A percentile compares a stretch with the other conserved stretches of the same genome.
Conservation (phyloP, 1,139 yeast genomes). For the Eremothecium sinecaudum region DNA sequence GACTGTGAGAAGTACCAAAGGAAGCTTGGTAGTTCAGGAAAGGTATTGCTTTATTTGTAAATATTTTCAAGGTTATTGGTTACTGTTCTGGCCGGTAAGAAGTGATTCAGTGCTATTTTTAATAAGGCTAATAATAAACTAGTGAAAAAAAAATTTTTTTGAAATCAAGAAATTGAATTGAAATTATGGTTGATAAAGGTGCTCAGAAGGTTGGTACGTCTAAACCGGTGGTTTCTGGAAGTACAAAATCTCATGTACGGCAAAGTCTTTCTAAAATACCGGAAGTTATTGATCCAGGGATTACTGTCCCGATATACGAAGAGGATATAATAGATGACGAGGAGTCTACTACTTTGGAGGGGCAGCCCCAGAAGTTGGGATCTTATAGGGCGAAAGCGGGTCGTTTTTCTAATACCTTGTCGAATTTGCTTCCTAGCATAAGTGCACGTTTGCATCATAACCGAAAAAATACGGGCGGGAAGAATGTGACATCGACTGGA, state of each 20-base stretch:
- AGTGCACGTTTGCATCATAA: slow-evolving; percentile 30
- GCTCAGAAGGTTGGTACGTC: neutral
- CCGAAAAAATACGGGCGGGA: slow-evolving; percentile 20
- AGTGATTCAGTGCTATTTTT: too few species aligned
- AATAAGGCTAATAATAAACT: too few species aligned
- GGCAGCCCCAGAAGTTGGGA: slow-evolving; percentile 25
- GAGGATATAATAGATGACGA: slow-evolving; percentile 15
- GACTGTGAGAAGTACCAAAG: too few species aligned
- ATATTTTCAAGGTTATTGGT: too few species aligned
- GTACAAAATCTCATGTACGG: slow-evolving; percentile 3
- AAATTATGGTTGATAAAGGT: slow-evolving; percentile 4
- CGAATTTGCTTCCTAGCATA: slow-evolving; percentile 27
- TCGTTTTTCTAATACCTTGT: slow-evolving; percentile 28
- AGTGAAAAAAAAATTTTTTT: too few species aligned
- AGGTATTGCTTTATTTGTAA: too few species aligned
- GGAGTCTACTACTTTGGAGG: slow-evolving; percentile 5
- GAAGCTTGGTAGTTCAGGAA: too few species aligned
- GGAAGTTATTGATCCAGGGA: slow-evolving; percentile 29
- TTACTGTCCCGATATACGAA: slow-evolving; percentile 30
- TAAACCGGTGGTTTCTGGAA: slow-evolving; percentile 1
- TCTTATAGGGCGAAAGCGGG: slow-evolving; percentile 29
- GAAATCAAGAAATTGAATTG: too few species aligned
- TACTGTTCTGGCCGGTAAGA: too few species aligned
- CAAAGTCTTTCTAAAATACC: slow-evolving; percentile 21
- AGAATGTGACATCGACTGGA: slow-evolving; percentile 7